A percentile compares a stretch with the other conserved stretches of the same genome.
Evolutionary conservation across 1,284 basidiomycete species (phyloP).

Genomic region (Naganishia liquefaciens): DNA sequence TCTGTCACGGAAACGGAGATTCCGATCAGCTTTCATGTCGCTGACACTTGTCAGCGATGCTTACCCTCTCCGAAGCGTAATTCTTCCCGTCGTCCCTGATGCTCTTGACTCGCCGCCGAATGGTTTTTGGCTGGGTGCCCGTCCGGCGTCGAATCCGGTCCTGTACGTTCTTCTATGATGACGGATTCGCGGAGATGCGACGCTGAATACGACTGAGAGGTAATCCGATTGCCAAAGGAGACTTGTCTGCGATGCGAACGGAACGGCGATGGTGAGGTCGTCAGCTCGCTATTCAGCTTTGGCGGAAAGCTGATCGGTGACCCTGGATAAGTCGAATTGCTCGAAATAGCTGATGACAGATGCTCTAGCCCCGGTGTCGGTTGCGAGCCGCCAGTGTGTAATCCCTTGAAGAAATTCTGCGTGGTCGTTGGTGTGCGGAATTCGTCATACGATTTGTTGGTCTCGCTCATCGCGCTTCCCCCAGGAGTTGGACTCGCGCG

Average conservation of each 20-base stretch:
- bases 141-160: slow-evolving; percentile 8
- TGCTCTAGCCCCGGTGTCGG: slow-evolving; percentile 27
- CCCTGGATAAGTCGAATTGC: slow-evolving; percentile 19
- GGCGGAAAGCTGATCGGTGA: slow-evolving; percentile 22
- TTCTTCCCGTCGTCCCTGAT: slow-evolving; percentile 9
- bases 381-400: slow-evolving; percentile 28
- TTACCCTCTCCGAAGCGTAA: slow-evolving; percentile 13
- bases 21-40: too few species aligned
- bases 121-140: slow-evolving; percentile 4
- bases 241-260: slow-evolving; percentile 28
- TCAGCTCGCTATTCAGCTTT: slow-evolving; percentile 18
- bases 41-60: background rate
- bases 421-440: slow-evolving; percentile 33
- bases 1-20: background rate
- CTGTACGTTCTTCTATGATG: slow-evolving; percentile 20
- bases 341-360: slow-evolving; percentile 26
- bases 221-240: slow-evolving; percentile 29
- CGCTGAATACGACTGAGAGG: slow-evolving; percentile 20
- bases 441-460: slow-evolving; percentile 8
- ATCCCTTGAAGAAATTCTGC: slow-evolving; percentile 32
- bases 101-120: background rate
- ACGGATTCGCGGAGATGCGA: slow-evolving; percentile 31
- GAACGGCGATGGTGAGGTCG: slow-evolving; percentile 28
- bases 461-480: slow-evolving; percentile 7
- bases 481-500: slow-evolving; percentile 19